A percentile compares a stretch with the other conserved stretches of the same genome.
These are phyloP conservation scores for Cercospora janseana DNA, from an alignment of 2,329 filamentous ascomycete genomes.

Conservation along the genomic window DNA sequence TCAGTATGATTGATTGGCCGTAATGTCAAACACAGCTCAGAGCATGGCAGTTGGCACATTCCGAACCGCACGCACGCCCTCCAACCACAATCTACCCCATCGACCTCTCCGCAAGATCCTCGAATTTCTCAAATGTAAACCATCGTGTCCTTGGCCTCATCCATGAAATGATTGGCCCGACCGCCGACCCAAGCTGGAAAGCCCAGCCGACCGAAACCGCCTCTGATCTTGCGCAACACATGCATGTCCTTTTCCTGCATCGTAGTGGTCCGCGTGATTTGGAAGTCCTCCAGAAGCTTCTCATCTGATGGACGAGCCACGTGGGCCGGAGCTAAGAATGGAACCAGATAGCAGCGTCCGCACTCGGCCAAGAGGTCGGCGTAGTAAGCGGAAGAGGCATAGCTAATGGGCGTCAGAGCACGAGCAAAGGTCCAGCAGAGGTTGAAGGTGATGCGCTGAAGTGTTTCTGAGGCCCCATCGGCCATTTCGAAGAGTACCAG, in stretches of 20 bases:
- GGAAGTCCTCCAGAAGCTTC: background rate
- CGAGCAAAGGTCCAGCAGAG: slow-evolving; percentile 39
- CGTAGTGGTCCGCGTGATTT: background rate
- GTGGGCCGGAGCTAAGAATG: background rate
- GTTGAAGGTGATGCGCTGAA: slow-evolving; percentile 33
- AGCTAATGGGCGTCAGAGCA: slow-evolving; percentile 39
- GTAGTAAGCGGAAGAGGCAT: slow-evolving; percentile 40
- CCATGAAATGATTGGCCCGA: slow-evolving; percentile 30
- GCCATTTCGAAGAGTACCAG: background rate
- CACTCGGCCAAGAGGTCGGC: slow-evolving; percentile 43
- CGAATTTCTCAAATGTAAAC: slow-evolving; percentile 33
- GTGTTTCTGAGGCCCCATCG: slow-evolving; percentile 7
- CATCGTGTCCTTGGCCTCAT: slow-evolving; percentile 30
- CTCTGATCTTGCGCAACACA: slow-evolving; percentile 5
- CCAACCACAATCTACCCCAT: background rate
- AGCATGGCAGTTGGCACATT: no score
- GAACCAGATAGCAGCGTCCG: slow-evolving; percentile 33
- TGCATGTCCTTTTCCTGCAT: background rate
- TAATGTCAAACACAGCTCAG: no score
- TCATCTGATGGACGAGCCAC: background rate
- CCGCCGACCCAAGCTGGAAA: background rate
- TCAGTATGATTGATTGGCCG: no score
- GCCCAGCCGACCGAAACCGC: background rate
- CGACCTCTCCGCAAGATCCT: background rate
- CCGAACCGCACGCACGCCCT: no score